Evolutionary conservation across 208 protist species (phyloP).

Genomic region (Vickermania spadyakhi): DNA sequence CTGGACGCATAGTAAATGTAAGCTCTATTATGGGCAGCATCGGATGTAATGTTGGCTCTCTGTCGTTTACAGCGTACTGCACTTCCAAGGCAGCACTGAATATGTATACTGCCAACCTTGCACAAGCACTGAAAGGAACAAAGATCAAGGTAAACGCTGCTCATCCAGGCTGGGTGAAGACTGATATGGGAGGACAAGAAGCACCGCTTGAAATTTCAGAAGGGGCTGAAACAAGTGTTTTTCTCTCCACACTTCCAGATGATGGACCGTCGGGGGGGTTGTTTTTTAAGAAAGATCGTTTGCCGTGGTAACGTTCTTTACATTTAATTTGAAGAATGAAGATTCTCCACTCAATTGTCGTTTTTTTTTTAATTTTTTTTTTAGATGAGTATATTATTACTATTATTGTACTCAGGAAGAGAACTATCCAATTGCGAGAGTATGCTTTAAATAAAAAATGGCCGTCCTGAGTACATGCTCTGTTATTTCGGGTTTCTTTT

Average conservation of each 20-base stretch:
- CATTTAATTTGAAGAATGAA: no score
- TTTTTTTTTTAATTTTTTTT: no score
- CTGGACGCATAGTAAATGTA: slow-evolving; percentile 60
- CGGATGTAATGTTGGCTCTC: slow-evolving; percentile 5
- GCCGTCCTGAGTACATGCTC: no score
- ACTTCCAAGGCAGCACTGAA: slow-evolving; percentile 64
- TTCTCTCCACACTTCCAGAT: slow-evolving; percentile 52
- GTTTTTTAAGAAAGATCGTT: slow-evolving; percentile 62
- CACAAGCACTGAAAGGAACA: slow-evolving; percentile 31
- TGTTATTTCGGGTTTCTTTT: no score
- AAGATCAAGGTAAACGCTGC: slow-evolving; percentile 58
- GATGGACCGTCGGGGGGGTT: slow-evolving; percentile 65
- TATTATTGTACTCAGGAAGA: no score
- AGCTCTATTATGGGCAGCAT: slow-evolving; percentile 56
- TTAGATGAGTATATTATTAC: no score
- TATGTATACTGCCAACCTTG: slow-evolving; percentile 69
- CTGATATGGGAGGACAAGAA: slow-evolving; percentile 46
- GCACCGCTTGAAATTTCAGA: slow-evolving; percentile 37
- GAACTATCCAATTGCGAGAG: no score
- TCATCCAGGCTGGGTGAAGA: slow-evolving; percentile 69
- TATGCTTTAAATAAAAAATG: no score
- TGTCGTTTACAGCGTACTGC: slow-evolving; percentile 30
- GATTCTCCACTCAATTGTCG: no score
- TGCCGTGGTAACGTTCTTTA: slow-evolving; percentile 72
- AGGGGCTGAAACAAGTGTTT: slow-evolving; percentile 62